A percentile compares a stretch with the other conserved stretches of the same genome.
Conservation (phyloP, 2,329 filamentous ascomycete species). For the Cladophialophora immunda region DNA sequence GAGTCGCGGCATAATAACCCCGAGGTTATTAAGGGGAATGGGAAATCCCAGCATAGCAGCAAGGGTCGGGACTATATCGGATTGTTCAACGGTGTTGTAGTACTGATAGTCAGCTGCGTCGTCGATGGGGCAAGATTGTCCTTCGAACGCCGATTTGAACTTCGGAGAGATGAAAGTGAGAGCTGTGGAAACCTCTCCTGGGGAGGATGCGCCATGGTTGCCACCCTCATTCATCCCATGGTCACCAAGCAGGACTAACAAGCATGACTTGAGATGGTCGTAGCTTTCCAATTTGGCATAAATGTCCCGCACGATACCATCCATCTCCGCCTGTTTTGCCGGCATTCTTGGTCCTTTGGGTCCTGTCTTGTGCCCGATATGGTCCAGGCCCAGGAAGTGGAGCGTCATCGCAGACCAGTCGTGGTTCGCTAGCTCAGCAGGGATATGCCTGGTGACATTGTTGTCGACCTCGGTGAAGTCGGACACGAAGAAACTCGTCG, state of each 20-base stretch:
- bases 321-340: slow-evolving; percentile 94
- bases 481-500: slow-evolving; percentile 97
- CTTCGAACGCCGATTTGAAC: slow-evolving; percentile 65
- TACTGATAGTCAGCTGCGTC: slow-evolving; percentile 73
- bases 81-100: slow-evolving; percentile 88
- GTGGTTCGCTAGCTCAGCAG: slow-evolving; percentile 73
- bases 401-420: slow-evolving; percentile 96
- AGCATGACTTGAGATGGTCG: slow-evolving; percentile 75
- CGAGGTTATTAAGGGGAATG: slow-evolving; percentile 87
- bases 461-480: slow-evolving; percentile 98
- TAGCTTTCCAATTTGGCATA: slow-evolving; percentile 77
- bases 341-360: slow-evolving; percentile 89
- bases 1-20: slow-evolving; percentile 82
- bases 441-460: slow-evolving; percentile 92
- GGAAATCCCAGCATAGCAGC: slow-evolving; percentile 88
- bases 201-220: slow-evolving; percentile 92
- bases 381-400: slow-evolving; percentile 94
- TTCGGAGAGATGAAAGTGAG: slow-evolving; percentile 91
- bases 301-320: slow-evolving; percentile 77
- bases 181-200: slow-evolving; percentile 92
- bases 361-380: slow-evolving; percentile 96
- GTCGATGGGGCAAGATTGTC: slow-evolving; percentile 62
- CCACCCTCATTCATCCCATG: slow-evolving; percentile 99
- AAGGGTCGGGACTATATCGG: slow-evolving; percentile 89
- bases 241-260: slow-evolving; percentile 89